Evolutionary conservation across 1,284 basidiomycete genomes (phyloP).

Genomic region (Ustilago esculenta): DNA sequence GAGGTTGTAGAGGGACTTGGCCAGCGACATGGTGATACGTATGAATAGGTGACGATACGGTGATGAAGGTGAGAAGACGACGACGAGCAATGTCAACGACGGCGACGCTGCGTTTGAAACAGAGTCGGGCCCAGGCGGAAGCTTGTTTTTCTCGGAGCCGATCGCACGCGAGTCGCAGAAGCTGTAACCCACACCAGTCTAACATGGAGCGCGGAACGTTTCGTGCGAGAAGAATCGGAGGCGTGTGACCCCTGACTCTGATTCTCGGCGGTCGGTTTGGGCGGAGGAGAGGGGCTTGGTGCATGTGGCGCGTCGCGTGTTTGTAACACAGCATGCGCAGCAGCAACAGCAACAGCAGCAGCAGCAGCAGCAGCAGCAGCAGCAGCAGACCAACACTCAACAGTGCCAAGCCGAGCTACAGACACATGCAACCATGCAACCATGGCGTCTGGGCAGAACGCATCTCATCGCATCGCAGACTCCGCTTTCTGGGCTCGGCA

Average conservation of each 20-base stretch:
- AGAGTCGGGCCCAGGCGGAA: constrained; percentile 26
- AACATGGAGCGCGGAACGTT: too few species aligned
- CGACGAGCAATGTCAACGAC: background rate
- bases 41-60: constrained; percentile 14
- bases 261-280: background rate
- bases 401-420: background rate
- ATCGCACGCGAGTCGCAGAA: too few species aligned
- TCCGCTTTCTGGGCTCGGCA: too few species aligned
- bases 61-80: constrained; percentile 14
- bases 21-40: constrained; percentile 49
- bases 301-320: constrained; percentile 23
- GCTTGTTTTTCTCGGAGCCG: constrained; percentile 20
- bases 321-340: too few species aligned
- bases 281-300: constrained; percentile 22
- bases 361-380: background rate
- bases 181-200: too few species aligned
- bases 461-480: too few species aligned
- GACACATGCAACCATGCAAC: too few species aligned
- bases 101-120: constrained; percentile 11
- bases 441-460: too few species aligned
- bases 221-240: too few species aligned
- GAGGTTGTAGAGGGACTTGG: constrained; percentile 55
- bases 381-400: constrained; percentile 20
- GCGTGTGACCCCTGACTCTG: constrained; percentile 36
- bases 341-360: too few species aligned